Evolutionary conservation across 768 basidiomycete genomes (phyloP).

Genomic region (Roridomyces roridus): DNA sequence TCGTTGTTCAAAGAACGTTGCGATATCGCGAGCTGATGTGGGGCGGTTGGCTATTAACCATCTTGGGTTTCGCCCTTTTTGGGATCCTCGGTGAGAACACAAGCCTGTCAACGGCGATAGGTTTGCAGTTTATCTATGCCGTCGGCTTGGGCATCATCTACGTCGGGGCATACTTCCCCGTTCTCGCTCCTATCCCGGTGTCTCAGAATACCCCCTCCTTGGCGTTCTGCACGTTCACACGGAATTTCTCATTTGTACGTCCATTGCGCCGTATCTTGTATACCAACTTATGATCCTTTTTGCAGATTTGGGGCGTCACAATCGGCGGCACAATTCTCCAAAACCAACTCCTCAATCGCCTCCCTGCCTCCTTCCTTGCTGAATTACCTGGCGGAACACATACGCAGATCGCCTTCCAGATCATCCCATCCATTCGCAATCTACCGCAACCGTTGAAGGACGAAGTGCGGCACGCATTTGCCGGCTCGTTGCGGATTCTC

Average conservation of each 20-base stretch:
- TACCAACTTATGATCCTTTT: background rate
- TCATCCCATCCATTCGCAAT: conserved; percentile 46
- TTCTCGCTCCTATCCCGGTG: too few relatives aligned
- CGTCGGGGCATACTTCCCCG: conserved; percentile 43
- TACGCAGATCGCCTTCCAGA: conserved; percentile 50
- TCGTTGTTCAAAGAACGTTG: conserved; percentile 29
- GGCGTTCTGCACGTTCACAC: conserved; percentile 46
- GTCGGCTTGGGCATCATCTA: conserved; percentile 31
- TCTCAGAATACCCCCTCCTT: conserved; percentile 52
- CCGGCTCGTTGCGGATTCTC: conserved; percentile 38
- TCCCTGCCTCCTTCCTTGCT: conserved; percentile 45
- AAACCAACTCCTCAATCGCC: conserved; percentile 48
- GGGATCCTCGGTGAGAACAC: conserved; percentile 21
- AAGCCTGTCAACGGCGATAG: conserved; percentile 19
- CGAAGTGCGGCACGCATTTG: conserved; percentile 47
- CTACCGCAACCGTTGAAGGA: conserved; percentile 39
- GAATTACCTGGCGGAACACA: conserved; percentile 42
- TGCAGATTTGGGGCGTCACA: conserved; percentile 56
- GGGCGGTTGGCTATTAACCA: background rate
- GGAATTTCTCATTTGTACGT: conserved; percentile 41
- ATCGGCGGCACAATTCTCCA: conserved; percentile 58
- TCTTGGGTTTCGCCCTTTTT: background rate
- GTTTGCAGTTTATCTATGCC: conserved; percentile 26
- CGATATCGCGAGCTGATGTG: conserved; percentile 18
- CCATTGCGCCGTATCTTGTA: background rate